Base-by-base conservation (phyloP, 2,329 filamentous ascomycete genomes). In the Penicillium paneum region DNA sequence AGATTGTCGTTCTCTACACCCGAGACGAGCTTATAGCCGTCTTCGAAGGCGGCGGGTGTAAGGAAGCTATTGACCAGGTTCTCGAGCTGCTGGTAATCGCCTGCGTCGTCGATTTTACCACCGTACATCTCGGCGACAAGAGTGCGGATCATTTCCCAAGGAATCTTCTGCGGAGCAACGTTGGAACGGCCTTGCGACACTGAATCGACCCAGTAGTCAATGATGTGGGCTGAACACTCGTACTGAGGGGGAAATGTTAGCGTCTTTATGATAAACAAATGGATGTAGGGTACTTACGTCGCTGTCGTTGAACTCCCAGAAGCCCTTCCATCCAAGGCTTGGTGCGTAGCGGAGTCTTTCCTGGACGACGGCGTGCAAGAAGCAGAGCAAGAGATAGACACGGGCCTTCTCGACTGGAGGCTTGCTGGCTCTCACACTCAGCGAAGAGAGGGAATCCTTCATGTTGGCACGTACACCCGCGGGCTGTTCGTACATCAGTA, bases 241-340 rank as follows among this genome's bases (percentile, higher is more conserved):
- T 97, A 97, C 89, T 94, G 13, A 65, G 49, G 46, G 34, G 19
- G 10, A 49, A 13, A 12, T 44, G 60, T 71, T 66, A 66, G 66
- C 52, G n/a, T 42, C 1, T 17, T 13, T 42, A 13, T 8, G 7
- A 12, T 15, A 10, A 12, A 24, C 12, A 15, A 28, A 47, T 32
- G 17, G 28, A 5, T 13, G 8, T 11, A 45, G n/a, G 12, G 35
- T 62, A 86, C 90, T 89, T 84, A 95, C 90, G 76, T 99, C 94
- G 65, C 92, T 96, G 74, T 99, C 95, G 71, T 99, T 99, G 75
- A 99, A 99, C 75, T 99, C 95, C 94, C 95, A 99, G 81, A 97
- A 96, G 50, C 91, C 91, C 79, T 96, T 97, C 94, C 94, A 99
- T 57, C 94, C 94, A 52, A 99, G 79, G 54, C 83, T 93, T 0